These are phyloP conservation scores for Canavalia ensiformis DNA, from an alignment of 306 rosid genomes.

Conservation along the genomic window DNA sequence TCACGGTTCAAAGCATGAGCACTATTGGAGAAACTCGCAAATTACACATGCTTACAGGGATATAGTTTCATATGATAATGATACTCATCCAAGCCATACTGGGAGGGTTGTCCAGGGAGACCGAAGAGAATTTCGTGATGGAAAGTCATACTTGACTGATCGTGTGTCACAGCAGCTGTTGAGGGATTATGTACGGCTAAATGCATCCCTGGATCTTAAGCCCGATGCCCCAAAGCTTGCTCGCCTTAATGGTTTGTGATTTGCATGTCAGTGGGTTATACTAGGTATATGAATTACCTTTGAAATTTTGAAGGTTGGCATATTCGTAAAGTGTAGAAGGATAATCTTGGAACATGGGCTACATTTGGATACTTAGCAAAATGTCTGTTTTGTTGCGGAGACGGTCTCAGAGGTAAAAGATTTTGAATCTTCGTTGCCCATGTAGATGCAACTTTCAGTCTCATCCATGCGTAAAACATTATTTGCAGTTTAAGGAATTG, in stretches of 20 bases:
- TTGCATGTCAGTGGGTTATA: conserved; percentile 12
- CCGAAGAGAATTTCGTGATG: conserved; percentile 53
- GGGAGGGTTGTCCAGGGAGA: conserved; percentile 53
- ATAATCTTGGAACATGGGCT: conserved; percentile 11
- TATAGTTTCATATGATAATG: conserved; percentile 54
- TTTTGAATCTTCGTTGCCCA: background rate
- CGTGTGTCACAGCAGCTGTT: conserved; percentile 66
- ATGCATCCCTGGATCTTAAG: conserved; percentile 49
- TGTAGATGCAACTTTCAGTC: conserved; percentile 39
- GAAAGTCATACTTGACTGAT: conserved; percentile 60
- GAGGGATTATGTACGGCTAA: conserved; percentile 62
- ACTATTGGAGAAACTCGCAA: conserved; percentile 56
- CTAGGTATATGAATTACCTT: conserved; percentile 10
- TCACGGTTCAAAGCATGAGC: conserved; percentile 61
- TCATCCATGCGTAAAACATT: conserved; percentile 32
- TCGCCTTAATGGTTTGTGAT: conserved; percentile 43
- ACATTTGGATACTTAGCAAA: background rate
- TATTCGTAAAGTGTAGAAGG: background rate
- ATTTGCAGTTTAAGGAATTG: conserved; percentile 46
- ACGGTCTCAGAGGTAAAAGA: background rate
- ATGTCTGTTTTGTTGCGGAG: conserved; percentile 8
- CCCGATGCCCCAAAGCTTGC: conserved; percentile 48
- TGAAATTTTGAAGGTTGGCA: conserved; percentile 10
- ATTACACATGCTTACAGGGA: conserved; percentile 55
- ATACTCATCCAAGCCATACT: conserved; percentile 53